Evolutionary conservation across 2,329 filamentous ascomycete genomes (phyloP), one percentile per base, ranked within the genome.

Genomic region (Colletotrichum tropicale): DNA sequence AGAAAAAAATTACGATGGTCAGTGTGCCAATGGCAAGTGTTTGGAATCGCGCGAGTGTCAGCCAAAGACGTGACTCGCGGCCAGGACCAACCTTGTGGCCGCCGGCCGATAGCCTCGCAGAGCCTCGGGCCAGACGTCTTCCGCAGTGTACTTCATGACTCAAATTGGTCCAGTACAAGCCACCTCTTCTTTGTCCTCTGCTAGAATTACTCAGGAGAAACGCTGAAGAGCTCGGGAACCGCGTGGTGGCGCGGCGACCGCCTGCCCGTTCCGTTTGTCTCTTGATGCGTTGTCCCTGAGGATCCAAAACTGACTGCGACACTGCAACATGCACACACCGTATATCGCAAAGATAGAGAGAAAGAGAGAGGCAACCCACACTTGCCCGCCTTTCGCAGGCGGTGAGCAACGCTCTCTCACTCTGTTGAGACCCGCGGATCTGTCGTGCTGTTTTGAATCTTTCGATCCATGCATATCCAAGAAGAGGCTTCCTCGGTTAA

Each of bases 351-450:
- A 21, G 43, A 21, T 7, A 52, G 43, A 52, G n/a, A 48, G 18
- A 48, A 0, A n/a, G 5, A 61, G 24, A 67, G 69, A 75, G 73
- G 64, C 70, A 66, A 24, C 73, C 69, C 13, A 26, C 43, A 52
- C 43, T 52, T 52, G n/a, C 43, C 43, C 43, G 43, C 43, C 69
- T 55, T 65, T 66, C n/a, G 55, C 43, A 48, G 74, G 74, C 65
- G 74, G 74, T 76, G 74, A 74, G 43, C 43, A 26, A 30, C 24
- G 26, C 32, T 30, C 6, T 34, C 18, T 28, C 52, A 69, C 66
- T 69, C 56, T 76, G 74, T 76, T 76, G 74, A 76, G 74, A 74
- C 34, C 56, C 67, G 73, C 74, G 74, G 21, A 69, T 73, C 64
- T 64, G 26, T 32, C 36, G 30, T 38, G 64, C 64, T 9, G 32